A percentile compares a stretch with the other conserved stretches of the same genome.
These are phyloP conservation scores for Pythium insidiosum DNA, from an alignment of 352 stramenopile genomes.

Conservation along the genomic window DNA sequence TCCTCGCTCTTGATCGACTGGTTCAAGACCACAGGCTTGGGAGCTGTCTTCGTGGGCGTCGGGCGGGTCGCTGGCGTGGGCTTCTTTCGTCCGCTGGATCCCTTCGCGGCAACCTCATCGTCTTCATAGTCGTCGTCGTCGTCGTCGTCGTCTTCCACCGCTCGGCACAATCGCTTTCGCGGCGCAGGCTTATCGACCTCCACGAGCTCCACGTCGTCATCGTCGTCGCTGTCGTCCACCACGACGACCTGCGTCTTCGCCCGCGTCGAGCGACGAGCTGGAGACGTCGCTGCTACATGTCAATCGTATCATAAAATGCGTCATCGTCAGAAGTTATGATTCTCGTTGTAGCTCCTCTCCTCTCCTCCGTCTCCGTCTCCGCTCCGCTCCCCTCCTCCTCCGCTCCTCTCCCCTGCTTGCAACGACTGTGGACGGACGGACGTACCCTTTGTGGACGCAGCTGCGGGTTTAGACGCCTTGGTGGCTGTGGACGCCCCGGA, in stretches of 20 bases:
- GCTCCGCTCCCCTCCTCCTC: no score
- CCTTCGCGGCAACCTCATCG: slow-evolving; percentile 1
- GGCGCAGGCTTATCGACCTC: slow-evolving; percentile 12
- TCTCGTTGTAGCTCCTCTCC: no score
- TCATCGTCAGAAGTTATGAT: neutral
- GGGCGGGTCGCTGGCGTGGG: neutral
- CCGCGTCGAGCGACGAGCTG: slow-evolving; percentile 14
- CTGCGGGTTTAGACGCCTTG: slow-evolving; percentile 1
- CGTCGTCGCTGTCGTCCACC: slow-evolving; percentile 47
- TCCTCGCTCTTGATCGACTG: slow-evolving; percentile 4
- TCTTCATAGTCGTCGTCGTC: slow-evolving; percentile 18
- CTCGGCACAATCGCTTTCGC: slow-evolving; percentile 27
- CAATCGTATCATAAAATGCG: neutral
- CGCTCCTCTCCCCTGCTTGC: no score
- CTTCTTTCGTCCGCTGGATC: no score
- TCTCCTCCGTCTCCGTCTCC: no score
- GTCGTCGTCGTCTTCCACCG: slow-evolving; percentile 18
- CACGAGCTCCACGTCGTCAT: slow-evolving; percentile 19
- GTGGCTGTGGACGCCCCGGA: neutral
- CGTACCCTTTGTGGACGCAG: neutral
- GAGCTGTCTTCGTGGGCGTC: neutral
- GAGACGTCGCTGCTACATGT: slow-evolving; percentile 4
- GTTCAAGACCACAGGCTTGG: neutral
- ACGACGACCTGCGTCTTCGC: slow-evolving; percentile 43
- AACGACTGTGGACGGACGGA: neutral